phyloP scores from a whole-genome alignment of 805 yeast species.

The Saturnispora bothae region DNA sequence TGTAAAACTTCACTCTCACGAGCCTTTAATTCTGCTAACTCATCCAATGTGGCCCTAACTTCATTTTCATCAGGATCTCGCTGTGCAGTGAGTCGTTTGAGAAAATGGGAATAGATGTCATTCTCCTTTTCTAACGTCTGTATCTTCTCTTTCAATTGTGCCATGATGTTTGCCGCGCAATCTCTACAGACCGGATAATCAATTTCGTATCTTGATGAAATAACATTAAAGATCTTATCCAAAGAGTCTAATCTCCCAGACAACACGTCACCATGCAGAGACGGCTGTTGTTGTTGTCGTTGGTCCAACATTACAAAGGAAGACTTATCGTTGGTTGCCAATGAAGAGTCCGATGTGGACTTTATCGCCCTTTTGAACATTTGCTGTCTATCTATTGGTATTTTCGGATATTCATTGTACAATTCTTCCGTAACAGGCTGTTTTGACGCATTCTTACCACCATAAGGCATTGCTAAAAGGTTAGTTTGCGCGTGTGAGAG shows the following conservation, averaged over 20 bases:
- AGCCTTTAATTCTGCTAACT: slow-evolving; percentile 34
- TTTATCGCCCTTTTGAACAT: slow-evolving; percentile 26
- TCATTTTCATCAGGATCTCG: slow-evolving; percentile 34
- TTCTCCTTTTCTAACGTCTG: slow-evolving; percentile 69
- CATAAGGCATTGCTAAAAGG: slow-evolving; percentile 32
- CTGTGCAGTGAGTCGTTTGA: slow-evolving; percentile 56
- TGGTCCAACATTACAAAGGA: slow-evolving; percentile 13
- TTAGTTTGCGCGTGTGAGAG: slow-evolving; percentile 46
- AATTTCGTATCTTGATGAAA: slow-evolving; percentile 69
- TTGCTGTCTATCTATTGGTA: slow-evolving; percentile 32
- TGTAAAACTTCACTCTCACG: slow-evolving; percentile 29
- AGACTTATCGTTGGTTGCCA: slow-evolving; percentile 2
- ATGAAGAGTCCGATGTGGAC: slow-evolving; percentile 6
- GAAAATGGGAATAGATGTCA: slow-evolving; percentile 63
- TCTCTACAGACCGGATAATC: slow-evolving; percentile 85
- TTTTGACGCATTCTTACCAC: slow-evolving; percentile 12
- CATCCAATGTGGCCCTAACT: slow-evolving; percentile 35
- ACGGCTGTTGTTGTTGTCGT: neutral
- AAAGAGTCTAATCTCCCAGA: slow-evolving; percentile 32
- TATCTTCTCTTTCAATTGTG: slow-evolving; percentile 55
- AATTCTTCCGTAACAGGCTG: slow-evolving; percentile 10
- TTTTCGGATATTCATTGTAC: slow-evolving; percentile 20
- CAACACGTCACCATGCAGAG: neutral
- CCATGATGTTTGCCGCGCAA: slow-evolving; percentile 60
- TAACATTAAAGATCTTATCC: slow-evolving; percentile 56